phyloP scores from a whole-genome alignment of 768 basidiomycete genomes.

The Grammothele lineata region DNA sequence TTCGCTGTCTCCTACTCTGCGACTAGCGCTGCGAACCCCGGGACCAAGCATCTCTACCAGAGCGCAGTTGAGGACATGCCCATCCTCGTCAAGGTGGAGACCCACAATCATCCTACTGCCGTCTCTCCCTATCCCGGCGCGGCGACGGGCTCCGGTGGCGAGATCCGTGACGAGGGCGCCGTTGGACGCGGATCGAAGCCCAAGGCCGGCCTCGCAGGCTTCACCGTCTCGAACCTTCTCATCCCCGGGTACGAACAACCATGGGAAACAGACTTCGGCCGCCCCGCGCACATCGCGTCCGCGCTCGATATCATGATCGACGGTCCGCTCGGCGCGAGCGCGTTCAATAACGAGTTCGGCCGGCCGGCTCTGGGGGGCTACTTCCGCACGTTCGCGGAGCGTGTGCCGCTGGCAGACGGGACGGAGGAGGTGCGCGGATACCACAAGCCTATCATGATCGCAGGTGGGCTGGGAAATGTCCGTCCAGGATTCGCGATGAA shows the following conservation, averaged over 20 bases:
- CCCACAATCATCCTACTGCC: constrained; percentile 98
- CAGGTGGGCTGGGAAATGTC: constrained; percentile 94
- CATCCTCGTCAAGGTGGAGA: constrained; percentile 96
- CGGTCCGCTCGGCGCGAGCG: constrained; percentile 89
- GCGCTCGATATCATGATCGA: constrained; percentile 97
- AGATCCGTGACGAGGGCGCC: constrained; percentile 97
- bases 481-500: constrained; percentile 81
- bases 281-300: constrained; percentile 86
- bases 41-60: constrained; percentile 42
- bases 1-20: constrained; percentile 54
- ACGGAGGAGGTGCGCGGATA: constrained; percentile 82
- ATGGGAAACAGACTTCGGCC: constrained; percentile 95
- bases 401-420: constrained; percentile 51
- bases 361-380: constrained; percentile 90
- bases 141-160: constrained; percentile 96
- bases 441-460: constrained; percentile 99
- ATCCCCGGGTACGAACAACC: constrained; percentile 90
- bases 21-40: constrained; percentile 18
- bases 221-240: constrained; percentile 89
- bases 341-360: constrained; percentile 99
- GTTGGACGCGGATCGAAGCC: constrained; percentile 94
- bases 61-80: constrained; percentile 68
- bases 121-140: constrained; percentile 99
- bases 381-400: constrained; percentile 91
- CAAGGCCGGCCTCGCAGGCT: constrained; percentile 91